Conservation (phyloP, 768 basidiomycete genomes). For the Trametes cingulata region DNA sequence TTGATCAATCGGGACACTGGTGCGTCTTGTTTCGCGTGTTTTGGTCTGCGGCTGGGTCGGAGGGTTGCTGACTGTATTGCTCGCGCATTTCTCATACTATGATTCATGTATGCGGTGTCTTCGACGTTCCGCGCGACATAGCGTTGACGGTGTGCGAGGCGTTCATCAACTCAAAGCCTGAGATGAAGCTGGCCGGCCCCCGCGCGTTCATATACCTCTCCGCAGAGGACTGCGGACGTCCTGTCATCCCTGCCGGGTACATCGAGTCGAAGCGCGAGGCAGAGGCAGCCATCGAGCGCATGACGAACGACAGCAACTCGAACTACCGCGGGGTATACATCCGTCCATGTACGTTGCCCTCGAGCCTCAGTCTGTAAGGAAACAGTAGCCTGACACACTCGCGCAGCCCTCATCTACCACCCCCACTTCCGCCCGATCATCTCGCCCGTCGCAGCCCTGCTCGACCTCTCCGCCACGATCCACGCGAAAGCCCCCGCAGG, state of each 20-base stretch:
- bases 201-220: constrained; percentile 93
- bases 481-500: constrained; percentile 59
- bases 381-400: neutral
- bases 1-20: constrained; percentile 87
- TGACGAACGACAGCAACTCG: constrained; percentile 43
- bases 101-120: neutral
- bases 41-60: neutral
- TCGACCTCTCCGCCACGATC: constrained; percentile 77
- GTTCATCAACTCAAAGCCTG: constrained; percentile 52
- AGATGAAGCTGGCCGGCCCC: constrained; percentile 30
- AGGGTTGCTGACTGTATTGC: neutral
- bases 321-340: constrained; percentile 76
- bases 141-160: constrained; percentile 79
- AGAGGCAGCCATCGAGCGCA: constrained; percentile 64
- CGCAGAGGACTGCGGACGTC: constrained; percentile 91
- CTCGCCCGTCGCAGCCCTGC: constrained; percentile 78
- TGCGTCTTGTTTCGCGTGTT: constrained; percentile 39
- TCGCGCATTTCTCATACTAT: neutral
- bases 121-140: constrained; percentile 31
- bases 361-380: neutral
- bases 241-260: constrained; percentile 82
- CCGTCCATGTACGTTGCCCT: constrained; percentile 72
- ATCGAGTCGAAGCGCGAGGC: constrained; percentile 95
- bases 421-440: constrained; percentile 90
- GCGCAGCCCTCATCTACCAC: constrained; percentile 89